phyloP scores from a whole-genome alignment of 352 stramenopile species.

The Phytopythium oedochilum region DNA sequence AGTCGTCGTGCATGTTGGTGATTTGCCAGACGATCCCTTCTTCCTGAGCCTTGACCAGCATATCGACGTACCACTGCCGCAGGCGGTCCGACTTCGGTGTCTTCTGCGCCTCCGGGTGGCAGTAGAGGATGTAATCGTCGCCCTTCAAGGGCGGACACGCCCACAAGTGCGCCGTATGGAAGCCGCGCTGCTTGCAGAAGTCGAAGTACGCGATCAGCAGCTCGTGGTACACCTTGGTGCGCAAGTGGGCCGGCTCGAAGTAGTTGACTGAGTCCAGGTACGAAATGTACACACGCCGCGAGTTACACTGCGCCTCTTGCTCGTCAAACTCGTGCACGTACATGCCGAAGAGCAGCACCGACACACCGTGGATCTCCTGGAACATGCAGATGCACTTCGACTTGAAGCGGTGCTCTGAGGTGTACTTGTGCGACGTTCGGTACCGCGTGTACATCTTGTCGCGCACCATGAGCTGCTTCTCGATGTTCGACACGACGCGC shows the following conservation, averaged over 20 bases:
- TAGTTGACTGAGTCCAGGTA: slow-evolving; percentile 99
- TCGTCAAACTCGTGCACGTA: slow-evolving; percentile 99
- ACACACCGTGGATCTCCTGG: slow-evolving; percentile 99
- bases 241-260: slow-evolving; percentile 94
- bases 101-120: slow-evolving; percentile 98
- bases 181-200: slow-evolving; percentile 96
- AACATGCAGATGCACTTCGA: slow-evolving; percentile 99
- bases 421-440: slow-evolving; percentile 88
- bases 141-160: slow-evolving; percentile 98
- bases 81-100: slow-evolving; percentile 98
- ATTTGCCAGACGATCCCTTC: slow-evolving; percentile 92
- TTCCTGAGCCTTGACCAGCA: slow-evolving; percentile 83
- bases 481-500: slow-evolving; percentile 95
- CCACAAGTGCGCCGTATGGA: slow-evolving; percentile 98
- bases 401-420: slow-evolving; percentile 88
- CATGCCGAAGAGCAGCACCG: slow-evolving; percentile 99
- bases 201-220: slow-evolving; percentile 98
- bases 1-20: slow-evolving; percentile 96
- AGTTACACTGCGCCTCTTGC: slow-evolving; percentile 94
- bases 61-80: slow-evolving; percentile 93
- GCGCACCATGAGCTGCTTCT: slow-evolving; percentile 93
- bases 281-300: slow-evolving; percentile 95
- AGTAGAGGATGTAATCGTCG: slow-evolving; percentile 99
- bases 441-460: slow-evolving; percentile 95
- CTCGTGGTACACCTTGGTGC: slow-evolving; percentile 99